These are phyloP conservation scores for Xylaria castorea DNA, from an alignment of 495 filamentous ascomycete species.

Conservation along the genomic window DNA sequence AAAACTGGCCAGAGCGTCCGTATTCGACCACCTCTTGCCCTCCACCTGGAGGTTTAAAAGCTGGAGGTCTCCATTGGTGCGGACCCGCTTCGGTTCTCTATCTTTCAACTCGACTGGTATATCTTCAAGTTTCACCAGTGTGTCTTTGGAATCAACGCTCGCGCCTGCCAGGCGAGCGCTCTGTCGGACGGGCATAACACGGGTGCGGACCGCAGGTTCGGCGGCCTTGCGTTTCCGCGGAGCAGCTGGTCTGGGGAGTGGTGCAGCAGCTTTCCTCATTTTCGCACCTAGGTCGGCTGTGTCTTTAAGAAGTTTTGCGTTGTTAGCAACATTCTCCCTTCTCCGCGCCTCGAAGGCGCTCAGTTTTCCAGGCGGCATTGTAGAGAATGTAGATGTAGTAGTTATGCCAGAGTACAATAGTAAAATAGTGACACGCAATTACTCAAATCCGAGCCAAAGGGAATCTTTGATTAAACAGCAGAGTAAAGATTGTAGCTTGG, in stretches of 20 bases:
- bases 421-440: neutral
- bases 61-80: conserved; percentile 62
- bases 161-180: conserved; percentile 60
- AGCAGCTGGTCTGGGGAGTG: conserved; percentile 32
- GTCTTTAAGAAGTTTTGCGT: conserved; percentile 54
- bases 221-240: conserved; percentile 39
- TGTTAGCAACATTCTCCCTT: conserved; percentile 54
- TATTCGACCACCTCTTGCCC: conserved; percentile 66
- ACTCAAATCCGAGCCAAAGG: neutral
- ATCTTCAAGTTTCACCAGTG: conserved; percentile 34
- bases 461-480: neutral
- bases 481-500: neutral
- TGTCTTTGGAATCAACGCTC: conserved; percentile 40
- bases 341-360: conserved; percentile 58
- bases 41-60: conserved; percentile 80
- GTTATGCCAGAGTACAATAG: neutral
- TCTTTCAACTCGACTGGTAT: conserved; percentile 40
- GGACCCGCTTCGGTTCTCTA: conserved; percentile 47
- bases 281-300: conserved; percentile 47
- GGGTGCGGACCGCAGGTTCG: conserved; percentile 40
- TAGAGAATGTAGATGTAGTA: neutral
- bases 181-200: conserved; percentile 52
- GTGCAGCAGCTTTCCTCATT: conserved; percentile 43
- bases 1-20: conserved; percentile 41
- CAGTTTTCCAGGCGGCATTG: conserved; percentile 40